A percentile compares a stretch with the other conserved stretches of the same genome.
phyloP scores from a whole-genome alignment of 2,329 filamentous ascomycete species.

The Colletotrichum limetticola region DNA sequence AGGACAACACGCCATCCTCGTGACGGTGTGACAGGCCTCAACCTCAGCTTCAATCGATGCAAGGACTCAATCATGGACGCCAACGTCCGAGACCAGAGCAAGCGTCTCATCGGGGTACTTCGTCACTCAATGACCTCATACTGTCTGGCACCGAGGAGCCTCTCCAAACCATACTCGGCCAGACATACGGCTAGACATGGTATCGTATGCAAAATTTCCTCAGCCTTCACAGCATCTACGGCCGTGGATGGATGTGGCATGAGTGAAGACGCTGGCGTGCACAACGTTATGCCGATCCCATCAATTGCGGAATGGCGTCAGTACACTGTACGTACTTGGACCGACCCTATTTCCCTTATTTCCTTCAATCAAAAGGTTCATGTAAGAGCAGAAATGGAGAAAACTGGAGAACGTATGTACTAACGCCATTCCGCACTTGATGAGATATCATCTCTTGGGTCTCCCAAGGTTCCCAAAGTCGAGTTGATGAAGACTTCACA shows the following conservation, averaged over 20 bases:
- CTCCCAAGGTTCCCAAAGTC: constrained; percentile 56
- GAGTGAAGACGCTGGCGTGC: constrained; percentile 51
- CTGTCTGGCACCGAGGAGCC: constrained; percentile 57
- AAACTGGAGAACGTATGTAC: too few relatives aligned
- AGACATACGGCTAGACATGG: constrained; percentile 46
- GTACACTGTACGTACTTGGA: too few relatives aligned
- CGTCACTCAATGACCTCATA: constrained; percentile 61
- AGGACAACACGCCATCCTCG: too few relatives aligned
- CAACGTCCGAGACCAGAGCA: constrained; percentile 45
- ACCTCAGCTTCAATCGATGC: too few relatives aligned
- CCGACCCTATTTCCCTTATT: too few relatives aligned
- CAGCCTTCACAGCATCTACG: constrained; percentile 55
- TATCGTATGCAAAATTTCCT: constrained; percentile 59
- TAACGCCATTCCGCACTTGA: too few relatives aligned
- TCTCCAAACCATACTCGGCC: constrained; percentile 48
- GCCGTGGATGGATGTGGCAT: constrained; percentile 36
- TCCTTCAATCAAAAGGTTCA: too few relatives aligned
- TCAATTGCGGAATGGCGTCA: too few relatives aligned
- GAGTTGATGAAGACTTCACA: constrained; percentile 63
- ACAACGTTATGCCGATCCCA: constrained; percentile 57
- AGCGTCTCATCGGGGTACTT: constrained; percentile 53
- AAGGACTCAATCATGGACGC: too few relatives aligned
- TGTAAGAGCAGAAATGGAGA: too few relatives aligned
- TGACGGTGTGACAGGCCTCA: too few relatives aligned
- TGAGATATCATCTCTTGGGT: constrained; percentile 57